Conservation (phyloP, 225 moss, liverwort and hornwort genomes). For the Rhytidiadelphus loreus region DNA sequence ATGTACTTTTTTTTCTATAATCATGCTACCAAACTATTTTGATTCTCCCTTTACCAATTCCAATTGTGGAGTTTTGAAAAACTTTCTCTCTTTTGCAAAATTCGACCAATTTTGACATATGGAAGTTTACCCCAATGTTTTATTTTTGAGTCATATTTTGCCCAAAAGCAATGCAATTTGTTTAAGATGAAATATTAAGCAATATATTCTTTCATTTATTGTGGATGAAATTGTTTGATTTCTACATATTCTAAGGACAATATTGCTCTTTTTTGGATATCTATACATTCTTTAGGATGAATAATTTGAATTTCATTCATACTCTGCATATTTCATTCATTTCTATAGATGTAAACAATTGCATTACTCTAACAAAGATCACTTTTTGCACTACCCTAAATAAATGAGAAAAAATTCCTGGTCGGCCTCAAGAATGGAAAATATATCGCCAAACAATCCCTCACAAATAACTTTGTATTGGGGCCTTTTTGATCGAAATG, state of each 20-base stretch:
- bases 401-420: not conserved
- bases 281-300: too few species aligned
- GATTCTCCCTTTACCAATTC: fast-evolving
- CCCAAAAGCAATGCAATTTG: not conserved
- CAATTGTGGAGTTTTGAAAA: fast-evolving
- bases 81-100: not conserved
- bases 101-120: not conserved
- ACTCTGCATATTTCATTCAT: not conserved
- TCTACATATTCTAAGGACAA: not conserved
- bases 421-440: not conserved
- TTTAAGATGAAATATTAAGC: not conserved
- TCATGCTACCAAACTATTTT: fast-evolving
- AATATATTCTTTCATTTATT: fast-evolving
- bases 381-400: not conserved
- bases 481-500: not conserved
- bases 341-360: not conserved
- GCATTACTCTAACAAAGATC: not conserved
- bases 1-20: not conserved
- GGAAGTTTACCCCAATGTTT: fast-evolving
- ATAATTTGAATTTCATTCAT: not conserved
- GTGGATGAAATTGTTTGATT: not conserved
- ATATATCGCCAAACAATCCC: not conserved
- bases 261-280: fast-evolving
- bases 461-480: not conserved
- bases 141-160: not conserved